A percentile compares a stretch with the other conserved stretches of the same genome.
phyloP scores from a whole-genome alignment of 176 grass and related monocot species.

The Themeda triandra region DNA sequence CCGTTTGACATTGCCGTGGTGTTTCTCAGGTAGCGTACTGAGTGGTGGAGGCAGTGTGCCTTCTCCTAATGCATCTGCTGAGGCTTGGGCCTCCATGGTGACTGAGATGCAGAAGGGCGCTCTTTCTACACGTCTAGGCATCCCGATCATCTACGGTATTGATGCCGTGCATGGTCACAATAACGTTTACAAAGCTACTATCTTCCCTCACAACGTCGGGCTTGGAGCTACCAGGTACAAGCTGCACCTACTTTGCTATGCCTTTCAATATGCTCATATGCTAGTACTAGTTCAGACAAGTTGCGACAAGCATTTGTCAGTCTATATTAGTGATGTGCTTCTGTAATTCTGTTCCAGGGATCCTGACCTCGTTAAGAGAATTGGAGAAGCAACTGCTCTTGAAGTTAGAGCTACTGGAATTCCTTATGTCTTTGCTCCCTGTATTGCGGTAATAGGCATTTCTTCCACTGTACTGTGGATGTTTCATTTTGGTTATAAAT shows the following conservation, averaged over 20 bases:
- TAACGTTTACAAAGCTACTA: constrained; percentile 65
- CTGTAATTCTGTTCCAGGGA: constrained; percentile 33
- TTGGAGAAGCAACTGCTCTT: constrained; percentile 75
- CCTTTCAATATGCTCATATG: background rate
- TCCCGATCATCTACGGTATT: constrained; percentile 74
- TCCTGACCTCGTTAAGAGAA: constrained; percentile 56
- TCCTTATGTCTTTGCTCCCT: constrained; percentile 71
- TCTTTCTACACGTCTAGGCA: constrained; percentile 71
- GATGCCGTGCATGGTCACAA: constrained; percentile 86
- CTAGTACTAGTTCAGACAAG: background rate
- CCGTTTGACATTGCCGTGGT: background rate
- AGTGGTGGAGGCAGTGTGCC: constrained; percentile 79
- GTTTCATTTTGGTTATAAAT: background rate
- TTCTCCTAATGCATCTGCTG: constrained; percentile 59
- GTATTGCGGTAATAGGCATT: constrained; percentile 52
- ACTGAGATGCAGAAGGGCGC: constrained; percentile 55
- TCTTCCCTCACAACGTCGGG: constrained; percentile 77
- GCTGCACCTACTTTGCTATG: background rate
- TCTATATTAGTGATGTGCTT: background rate
- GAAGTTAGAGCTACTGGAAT: constrained; percentile 82
- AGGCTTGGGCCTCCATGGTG: constrained; percentile 54
- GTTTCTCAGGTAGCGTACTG: constrained; percentile 62
- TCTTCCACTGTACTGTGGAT: background rate
- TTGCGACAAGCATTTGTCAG: background rate
- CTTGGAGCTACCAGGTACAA: constrained; percentile 74